Evolutionary conservation across 352 stramenopile species (phyloP).

Genomic region (Phytophthora nicotianae): DNA sequence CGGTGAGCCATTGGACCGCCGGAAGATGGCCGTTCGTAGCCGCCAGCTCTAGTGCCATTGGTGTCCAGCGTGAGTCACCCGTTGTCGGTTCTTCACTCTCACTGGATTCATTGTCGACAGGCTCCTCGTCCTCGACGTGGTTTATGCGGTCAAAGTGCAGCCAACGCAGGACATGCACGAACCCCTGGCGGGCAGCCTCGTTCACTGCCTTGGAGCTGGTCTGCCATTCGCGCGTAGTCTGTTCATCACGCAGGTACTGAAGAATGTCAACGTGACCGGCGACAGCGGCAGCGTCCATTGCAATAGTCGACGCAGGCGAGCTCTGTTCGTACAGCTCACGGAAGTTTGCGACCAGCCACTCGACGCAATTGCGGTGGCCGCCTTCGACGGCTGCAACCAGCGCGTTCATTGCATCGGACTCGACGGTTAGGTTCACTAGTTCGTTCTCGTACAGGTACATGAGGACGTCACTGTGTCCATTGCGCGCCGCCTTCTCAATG

Average conservation of each 20-base stretch:
- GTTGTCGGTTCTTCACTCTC: slow-evolving; percentile 14
- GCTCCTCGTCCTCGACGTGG: slow-evolving; percentile 26
- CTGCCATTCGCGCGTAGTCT: slow-evolving; percentile 47
- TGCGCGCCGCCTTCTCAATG: slow-evolving; percentile 68
- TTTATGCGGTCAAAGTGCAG: slow-evolving; percentile 44
- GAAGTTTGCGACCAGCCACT: slow-evolving; percentile 63
- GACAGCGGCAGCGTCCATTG: slow-evolving; percentile 60
- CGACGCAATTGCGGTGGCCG: slow-evolving; percentile 56
- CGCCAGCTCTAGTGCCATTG: slow-evolving; percentile 60
- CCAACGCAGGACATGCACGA: slow-evolving; percentile 60
- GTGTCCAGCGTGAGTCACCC: slow-evolving; percentile 45
- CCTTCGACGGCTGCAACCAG: slow-evolving; percentile 59
- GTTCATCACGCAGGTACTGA: slow-evolving; percentile 47
- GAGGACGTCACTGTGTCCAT: slow-evolving; percentile 65
- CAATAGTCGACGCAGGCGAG: slow-evolving; percentile 35
- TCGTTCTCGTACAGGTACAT: slow-evolving; percentile 62
- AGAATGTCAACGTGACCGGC: slow-evolving; percentile 65
- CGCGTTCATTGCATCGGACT: slow-evolving; percentile 58
- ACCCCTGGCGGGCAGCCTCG: slow-evolving; percentile 57
- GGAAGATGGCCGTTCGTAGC: slow-evolving; percentile 65
- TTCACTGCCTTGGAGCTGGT: slow-evolving; percentile 63
- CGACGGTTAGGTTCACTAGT: slow-evolving; percentile 47
- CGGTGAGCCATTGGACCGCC: slow-evolving; percentile 67
- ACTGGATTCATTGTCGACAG: slow-evolving; percentile 17
- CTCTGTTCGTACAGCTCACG: slow-evolving; percentile 41